Evolutionary conservation across 1,284 basidiomycete genomes (phyloP), one percentile per base, ranked within the genome.

Genomic region (Ganoderma resinaceum): DNA sequence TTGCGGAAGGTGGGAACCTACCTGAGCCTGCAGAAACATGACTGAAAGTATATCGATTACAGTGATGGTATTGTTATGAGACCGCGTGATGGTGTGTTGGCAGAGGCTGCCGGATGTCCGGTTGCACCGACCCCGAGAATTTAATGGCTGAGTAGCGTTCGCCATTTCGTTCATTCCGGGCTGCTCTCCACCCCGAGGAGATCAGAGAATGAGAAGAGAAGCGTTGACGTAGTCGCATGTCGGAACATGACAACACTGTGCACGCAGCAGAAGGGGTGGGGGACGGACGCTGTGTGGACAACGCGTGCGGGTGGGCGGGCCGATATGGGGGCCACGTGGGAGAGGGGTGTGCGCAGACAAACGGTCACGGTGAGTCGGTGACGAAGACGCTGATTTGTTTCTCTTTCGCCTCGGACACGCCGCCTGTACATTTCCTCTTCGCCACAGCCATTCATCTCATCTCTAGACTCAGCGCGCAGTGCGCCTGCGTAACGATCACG

Each of bases 381-480:
- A 64, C 61, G 20, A 23, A 42, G 58, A 55, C 42, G 37, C 61
- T 40, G 61, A 37, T 64, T 62, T 29, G 35, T 59, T 62, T 63
- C 62, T 53, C 38, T 63, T 65, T 66, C 53, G 55, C 59, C 62
- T 61, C 61, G 57, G 57, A 61, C 61, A 62, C 42, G 53, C 49
- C 62, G 61, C 61, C 67, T 68, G 63, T 68, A 61, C 65, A 63
- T 70, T 63, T 66, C 64, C 62, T 62, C 70, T 57, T 70, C 66
- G 67, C 69, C 69, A 69, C 69, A 57, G 61, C 61, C 70, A 76
- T 77, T 77, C 78, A 75, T 77, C 76, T 78, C 78, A 75, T 77
- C 78, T 75, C 74, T 70, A 70, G 69, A 72, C 64, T 69, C 74
- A 86, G 86, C 81, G 86, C 86, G 87, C 88, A 81, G 88, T 82